Percentiles rank a stretch among this genome's conserved stretches.
Evolutionary conservation across 2,329 filamentous ascomycete genomes (phyloP).

Genomic region (Domatiomyces globalis): DNA sequence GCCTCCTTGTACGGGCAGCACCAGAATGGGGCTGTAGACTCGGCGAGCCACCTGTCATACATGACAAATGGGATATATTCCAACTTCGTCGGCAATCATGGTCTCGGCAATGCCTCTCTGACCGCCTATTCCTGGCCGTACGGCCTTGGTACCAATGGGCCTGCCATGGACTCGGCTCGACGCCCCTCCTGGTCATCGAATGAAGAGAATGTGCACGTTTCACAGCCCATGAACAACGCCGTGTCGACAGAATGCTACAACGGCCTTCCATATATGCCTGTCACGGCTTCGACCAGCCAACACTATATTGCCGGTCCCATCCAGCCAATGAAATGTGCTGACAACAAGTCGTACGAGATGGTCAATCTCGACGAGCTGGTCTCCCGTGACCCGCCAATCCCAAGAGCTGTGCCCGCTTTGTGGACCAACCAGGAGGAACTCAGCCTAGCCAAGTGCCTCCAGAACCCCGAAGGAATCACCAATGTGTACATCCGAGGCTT

Average conservation of each 20-base stretch:
- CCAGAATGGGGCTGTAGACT: slow-evolving; percentile 8
- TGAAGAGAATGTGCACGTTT: slow-evolving; percentile 40
- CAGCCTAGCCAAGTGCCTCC: slow-evolving; percentile 82
- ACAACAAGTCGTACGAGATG: slow-evolving; percentile 30
- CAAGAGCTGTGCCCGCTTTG: slow-evolving; percentile 75
- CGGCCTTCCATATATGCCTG: slow-evolving; percentile 43
- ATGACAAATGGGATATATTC: slow-evolving; percentile 24
- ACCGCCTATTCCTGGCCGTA: slow-evolving; percentile 27
- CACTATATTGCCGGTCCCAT: slow-evolving; percentile 22
- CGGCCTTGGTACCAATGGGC: slow-evolving; percentile 23
- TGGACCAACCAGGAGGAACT: slow-evolving; percentile 71
- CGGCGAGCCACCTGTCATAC: slow-evolving; percentile 21
- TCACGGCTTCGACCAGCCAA: slow-evolving; percentile 43
- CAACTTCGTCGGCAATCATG: slow-evolving; percentile 22
- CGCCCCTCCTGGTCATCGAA: slow-evolving; percentile 28
- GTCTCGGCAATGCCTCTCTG: slow-evolving; percentile 22
- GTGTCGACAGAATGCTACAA: slow-evolving; percentile 45
- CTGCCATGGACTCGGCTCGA: slow-evolving; percentile 25
- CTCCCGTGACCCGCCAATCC: slow-evolving; percentile 66
- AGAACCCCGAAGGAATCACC: slow-evolving; percentile 87
- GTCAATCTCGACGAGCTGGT: slow-evolving; percentile 49
- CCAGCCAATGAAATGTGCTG: slow-evolving; percentile 33
- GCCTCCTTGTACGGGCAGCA: slow-evolving; percentile 13
- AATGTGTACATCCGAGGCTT: slow-evolving; percentile 98
- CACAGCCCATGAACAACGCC: slow-evolving; percentile 41